Conservation (phyloP, 1,284 basidiomycete species). For the Cerioporus squamosus region DNA sequence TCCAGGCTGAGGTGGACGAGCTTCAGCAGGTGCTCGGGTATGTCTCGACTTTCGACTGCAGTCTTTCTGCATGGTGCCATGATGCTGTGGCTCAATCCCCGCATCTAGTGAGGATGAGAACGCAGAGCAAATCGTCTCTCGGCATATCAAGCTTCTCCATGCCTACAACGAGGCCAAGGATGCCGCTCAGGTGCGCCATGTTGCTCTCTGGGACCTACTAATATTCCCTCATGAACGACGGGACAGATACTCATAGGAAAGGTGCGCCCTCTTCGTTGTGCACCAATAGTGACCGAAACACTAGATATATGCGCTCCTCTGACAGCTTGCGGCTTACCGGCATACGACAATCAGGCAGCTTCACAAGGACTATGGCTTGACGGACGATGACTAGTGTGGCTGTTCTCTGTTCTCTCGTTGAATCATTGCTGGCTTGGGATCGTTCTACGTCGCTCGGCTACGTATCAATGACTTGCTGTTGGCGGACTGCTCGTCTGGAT, state of each 20-base stretch:
- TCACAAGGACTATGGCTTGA: conserved; percentile 71
- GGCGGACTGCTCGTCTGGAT: not conserved
- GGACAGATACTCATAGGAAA: conserved; percentile 61
- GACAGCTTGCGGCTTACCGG: conserved; percentile 65
- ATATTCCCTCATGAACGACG: not conserved
- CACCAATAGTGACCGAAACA: conserved; percentile 11
- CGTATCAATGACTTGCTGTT: too few relatives aligned
- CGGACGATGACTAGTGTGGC: conserved; percentile 43
- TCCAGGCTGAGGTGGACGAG: conserved; percentile 56
- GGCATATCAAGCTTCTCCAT: conserved; percentile 74
- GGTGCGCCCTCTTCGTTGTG: conserved; percentile 32
- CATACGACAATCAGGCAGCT: conserved; percentile 70
- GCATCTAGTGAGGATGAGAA: conserved; percentile 51
- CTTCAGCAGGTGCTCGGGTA: conserved; percentile 62
- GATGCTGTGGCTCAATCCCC: not conserved
- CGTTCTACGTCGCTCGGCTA: too few relatives aligned
- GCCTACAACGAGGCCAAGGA: conserved; percentile 83
- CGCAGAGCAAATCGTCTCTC: conserved; percentile 67
- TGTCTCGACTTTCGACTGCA: conserved; percentile 5
- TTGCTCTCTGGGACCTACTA: not conserved
- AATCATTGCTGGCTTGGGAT: too few relatives aligned
- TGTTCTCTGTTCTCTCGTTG: not conserved
- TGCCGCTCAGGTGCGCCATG: conserved; percentile 63
- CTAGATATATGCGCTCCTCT: conserved; percentile 1
- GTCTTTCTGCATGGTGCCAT: too few relatives aligned